phyloP scores from a whole-genome alignment of 345 rosid species.

The Rhizophora mangle region DNA sequence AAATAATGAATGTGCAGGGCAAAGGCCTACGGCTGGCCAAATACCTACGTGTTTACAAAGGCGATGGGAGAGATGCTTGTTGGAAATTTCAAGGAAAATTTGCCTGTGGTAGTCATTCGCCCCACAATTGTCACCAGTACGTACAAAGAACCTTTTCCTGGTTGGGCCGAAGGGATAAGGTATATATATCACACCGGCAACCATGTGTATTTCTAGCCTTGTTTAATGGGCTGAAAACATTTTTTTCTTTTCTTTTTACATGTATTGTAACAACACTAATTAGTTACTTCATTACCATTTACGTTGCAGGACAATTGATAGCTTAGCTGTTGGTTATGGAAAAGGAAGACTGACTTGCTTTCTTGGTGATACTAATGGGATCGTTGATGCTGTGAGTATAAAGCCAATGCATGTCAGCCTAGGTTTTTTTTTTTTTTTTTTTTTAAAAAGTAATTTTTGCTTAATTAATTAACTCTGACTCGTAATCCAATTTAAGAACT shows the following conservation, averaged over 20 bases:
- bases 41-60: slow-evolving; percentile 27
- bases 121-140: slow-evolving; percentile 27
- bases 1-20: slow-evolving; percentile 13
- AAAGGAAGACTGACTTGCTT: slow-evolving; percentile 49
- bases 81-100: slow-evolving; percentile 11
- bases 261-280: not conserved
- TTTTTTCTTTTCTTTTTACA: too few relatives aligned
- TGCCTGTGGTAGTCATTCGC: slow-evolving; percentile 13
- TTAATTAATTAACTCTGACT: not conserved
- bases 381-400: slow-evolving; percentile 46
- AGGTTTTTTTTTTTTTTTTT: not conserved
- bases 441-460: not conserved
- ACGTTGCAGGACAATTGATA: slow-evolving; percentile 24
- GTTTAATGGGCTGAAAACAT: not conserved
- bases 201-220: too few relatives aligned
- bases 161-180: slow-evolving; percentile 33
- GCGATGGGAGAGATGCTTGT: slow-evolving; percentile 31
- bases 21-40: slow-evolving; percentile 28
- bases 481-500: too few relatives aligned
- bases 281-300: not conserved
- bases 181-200: not conserved
- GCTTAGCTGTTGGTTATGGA: slow-evolving; percentile 35
- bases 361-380: slow-evolving; percentile 30
- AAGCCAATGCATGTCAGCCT: not conserved
- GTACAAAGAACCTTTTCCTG: slow-evolving; percentile 28